These are phyloP conservation scores for Fraxinus xanthoxyloides DNA, from an alignment of 305 asterid species.

Conservation along the genomic window DNA sequence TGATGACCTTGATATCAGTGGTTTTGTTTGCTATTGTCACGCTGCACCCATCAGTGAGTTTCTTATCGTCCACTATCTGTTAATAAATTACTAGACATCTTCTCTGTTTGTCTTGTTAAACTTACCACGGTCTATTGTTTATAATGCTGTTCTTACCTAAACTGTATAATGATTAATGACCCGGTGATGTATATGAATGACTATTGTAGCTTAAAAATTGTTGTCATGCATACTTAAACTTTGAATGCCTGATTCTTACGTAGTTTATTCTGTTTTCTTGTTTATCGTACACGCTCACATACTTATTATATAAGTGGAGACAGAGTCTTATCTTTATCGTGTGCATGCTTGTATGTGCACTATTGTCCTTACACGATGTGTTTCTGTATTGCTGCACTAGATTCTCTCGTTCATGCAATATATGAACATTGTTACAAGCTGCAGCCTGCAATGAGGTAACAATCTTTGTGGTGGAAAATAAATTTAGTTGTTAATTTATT, in stretches of 20 bases:
- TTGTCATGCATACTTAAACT: not conserved
- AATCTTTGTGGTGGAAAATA: not conserved
- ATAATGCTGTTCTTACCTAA: not conserved
- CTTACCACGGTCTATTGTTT: not conserved
- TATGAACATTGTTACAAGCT: not conserved
- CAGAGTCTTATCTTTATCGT: not conserved
- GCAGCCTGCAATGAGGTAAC: not conserved
- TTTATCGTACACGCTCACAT: not conserved
- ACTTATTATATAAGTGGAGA: not conserved
- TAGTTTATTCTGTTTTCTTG: not conserved
- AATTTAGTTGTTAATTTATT: not conserved
- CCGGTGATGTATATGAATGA: not conserved
- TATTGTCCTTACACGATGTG: not conserved
- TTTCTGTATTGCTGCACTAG: not conserved
- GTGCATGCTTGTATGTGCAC: not conserved
- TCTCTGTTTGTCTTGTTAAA: not conserved
- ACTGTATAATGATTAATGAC: not conserved
- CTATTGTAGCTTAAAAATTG: not conserved
- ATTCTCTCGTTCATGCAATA: not conserved
- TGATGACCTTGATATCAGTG: slow-evolving; percentile 61
- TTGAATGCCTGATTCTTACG: not conserved
- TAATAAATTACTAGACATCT: not conserved
- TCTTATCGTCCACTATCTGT: slow-evolving; percentile 15
- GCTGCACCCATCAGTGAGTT: slow-evolving; percentile 81
- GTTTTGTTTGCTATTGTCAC: slow-evolving; percentile 74